Conservation (phyloP, 495 filamentous ascomycete genomes). For the Podospora australis region DNA sequence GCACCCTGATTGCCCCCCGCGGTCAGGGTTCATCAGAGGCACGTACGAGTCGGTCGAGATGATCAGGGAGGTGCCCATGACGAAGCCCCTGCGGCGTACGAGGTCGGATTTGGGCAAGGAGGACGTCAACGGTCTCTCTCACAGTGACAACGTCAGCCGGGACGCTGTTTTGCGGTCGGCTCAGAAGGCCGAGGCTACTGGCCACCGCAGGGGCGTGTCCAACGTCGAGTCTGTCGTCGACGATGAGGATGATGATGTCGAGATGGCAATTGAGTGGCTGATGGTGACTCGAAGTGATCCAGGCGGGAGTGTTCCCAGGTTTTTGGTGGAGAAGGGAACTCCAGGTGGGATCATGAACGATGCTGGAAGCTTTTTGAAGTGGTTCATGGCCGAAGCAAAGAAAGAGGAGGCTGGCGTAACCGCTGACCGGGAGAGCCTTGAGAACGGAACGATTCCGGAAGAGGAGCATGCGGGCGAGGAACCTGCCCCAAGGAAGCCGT, state of each 20-base stretch:
- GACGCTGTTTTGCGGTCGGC: constrained; percentile 29
- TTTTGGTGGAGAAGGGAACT: constrained; percentile 91
- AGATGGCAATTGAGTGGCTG: constrained; percentile 77
- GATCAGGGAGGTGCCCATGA: constrained; percentile 69
- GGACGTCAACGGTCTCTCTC: background rate
- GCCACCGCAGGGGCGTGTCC: constrained; percentile 3
- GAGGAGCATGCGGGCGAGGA: constrained; percentile 23
- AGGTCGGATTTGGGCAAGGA: constrained; percentile 27
- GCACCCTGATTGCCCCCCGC: constrained; percentile 63
- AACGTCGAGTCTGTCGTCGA: constrained; percentile 5
- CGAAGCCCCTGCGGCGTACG: constrained; percentile 27
- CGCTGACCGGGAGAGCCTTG: too few relatives aligned
- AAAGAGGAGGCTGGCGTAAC: too few relatives aligned
- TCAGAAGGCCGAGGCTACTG: constrained; percentile 13
- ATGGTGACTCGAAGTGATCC: constrained; percentile 96
- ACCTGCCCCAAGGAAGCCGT: constrained; percentile 6
- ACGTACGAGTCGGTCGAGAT: constrained; percentile 90
- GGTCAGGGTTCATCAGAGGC: constrained; percentile 69
- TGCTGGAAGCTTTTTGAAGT: constrained; percentile 78
- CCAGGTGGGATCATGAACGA: constrained; percentile 76
- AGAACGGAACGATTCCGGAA: constrained; percentile 16
- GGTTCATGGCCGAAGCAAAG: constrained; percentile 54
- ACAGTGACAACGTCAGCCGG: constrained; percentile 16
- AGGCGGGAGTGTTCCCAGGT: constrained; percentile 84
- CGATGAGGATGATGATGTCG: constrained; percentile 36